Evolutionary conservation across 352 stramenopile genomes (phyloP).

Genomic region (Lagenidium giganteum): DNA sequence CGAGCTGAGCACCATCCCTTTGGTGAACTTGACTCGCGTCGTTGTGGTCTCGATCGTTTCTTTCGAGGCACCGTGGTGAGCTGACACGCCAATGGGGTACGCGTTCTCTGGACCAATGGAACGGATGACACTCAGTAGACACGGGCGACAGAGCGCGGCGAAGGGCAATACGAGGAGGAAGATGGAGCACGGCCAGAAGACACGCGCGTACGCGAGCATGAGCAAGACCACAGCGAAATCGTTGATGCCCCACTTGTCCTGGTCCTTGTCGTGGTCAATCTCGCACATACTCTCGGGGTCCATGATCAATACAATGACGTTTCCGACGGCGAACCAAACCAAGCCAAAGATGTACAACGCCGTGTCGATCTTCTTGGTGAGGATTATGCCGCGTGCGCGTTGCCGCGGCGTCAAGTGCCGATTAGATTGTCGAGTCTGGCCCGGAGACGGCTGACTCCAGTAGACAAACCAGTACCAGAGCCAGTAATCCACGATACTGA

Average conservation of each 20-base stretch:
- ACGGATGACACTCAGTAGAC: slow-evolving; percentile 8
- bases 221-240: slow-evolving; percentile 11
- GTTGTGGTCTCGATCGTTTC: slow-evolving; percentile 12
- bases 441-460: slow-evolving; percentile 1
- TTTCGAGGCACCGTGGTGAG: slow-evolving; percentile 6
- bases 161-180: slow-evolving; percentile 13
- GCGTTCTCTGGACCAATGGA: slow-evolving; percentile 1
- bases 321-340: slow-evolving; percentile 18
- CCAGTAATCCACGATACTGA: slow-evolving; percentile 16
- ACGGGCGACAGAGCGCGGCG: slow-evolving; percentile 12
- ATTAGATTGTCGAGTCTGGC: too few species aligned
- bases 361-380: slow-evolving; percentile 10
- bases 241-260: slow-evolving; percentile 5
- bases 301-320: slow-evolving; percentile 15
- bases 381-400: slow-evolving; percentile 5
- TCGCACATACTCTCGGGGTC: slow-evolving; percentile 11
- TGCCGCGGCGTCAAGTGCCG: slow-evolving; percentile 4
- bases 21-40: slow-evolving; percentile 5
- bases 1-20: slow-evolving; percentile 1
- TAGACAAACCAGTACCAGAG: slow-evolving; percentile 20
- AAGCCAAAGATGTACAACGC: slow-evolving; percentile 17
- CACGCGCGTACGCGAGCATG: slow-evolving; percentile 15
- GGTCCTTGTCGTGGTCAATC: background rate
- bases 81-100: slow-evolving; percentile 1
- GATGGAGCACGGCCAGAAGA: slow-evolving; percentile 18